Evolutionary conservation across 2,329 filamentous ascomycete species (phyloP).

Genomic region (Aphanoascus verrucosus): DNA sequence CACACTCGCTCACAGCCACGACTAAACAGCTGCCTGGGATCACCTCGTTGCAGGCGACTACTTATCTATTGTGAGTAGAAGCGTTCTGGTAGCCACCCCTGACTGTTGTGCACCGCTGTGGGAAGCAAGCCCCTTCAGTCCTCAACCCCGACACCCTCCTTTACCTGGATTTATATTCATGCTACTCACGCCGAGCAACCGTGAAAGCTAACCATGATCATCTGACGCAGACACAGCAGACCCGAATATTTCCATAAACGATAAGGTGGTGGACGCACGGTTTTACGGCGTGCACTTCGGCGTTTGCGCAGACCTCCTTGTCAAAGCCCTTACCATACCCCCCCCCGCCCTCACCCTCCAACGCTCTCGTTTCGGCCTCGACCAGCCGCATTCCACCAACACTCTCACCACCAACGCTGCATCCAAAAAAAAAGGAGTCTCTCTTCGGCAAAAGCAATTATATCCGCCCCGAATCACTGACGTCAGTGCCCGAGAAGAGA

Average conservation of each 20-base stretch:
- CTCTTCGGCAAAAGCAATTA: not conserved
- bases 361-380: not conserved
- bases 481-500: slow-evolving; percentile 2
- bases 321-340: slow-evolving; percentile 1
- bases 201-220: slow-evolving; percentile 9
- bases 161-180: not conserved
- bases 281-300: not conserved
- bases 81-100: not conserved
- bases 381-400: not conserved
- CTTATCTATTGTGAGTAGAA: too few species aligned
- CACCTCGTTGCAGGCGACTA: too few species aligned
- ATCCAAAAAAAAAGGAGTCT: not conserved
- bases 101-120: not conserved
- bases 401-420: not conserved
- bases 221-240: slow-evolving; percentile 3
- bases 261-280: slow-evolving; percentile 1
- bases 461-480: not conserved
- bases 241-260: not conserved
- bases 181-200: not conserved
- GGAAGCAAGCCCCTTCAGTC: not conserved
- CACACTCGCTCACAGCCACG: not conserved
- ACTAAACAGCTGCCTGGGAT: not conserved
- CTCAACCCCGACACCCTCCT: too few species aligned
- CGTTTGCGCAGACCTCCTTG: not conserved
- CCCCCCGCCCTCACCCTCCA: not conserved